phyloP scores from a whole-genome alignment of 192 early-diverging fungal genomes.

The Coemansia sp. region DNA sequence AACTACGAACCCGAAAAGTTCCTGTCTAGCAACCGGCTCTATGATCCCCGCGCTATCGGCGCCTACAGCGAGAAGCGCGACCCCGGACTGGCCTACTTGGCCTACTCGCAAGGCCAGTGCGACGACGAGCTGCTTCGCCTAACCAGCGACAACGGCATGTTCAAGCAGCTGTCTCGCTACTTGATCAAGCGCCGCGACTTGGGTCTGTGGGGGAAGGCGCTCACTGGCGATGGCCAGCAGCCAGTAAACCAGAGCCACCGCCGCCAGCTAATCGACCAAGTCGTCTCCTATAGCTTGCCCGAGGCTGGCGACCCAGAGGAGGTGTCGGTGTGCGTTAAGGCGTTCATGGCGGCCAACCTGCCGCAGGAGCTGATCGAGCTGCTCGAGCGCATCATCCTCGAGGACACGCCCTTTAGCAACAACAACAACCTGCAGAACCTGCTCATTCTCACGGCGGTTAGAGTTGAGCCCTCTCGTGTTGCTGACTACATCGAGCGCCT shows the following conservation, averaged over 20 bases:
- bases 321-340: constrained; percentile 96
- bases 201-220: constrained; percentile 80
- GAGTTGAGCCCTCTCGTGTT: constrained; percentile 87
- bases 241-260: constrained; percentile 66
- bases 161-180: constrained; percentile 98
- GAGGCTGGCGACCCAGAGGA: constrained; percentile 97
- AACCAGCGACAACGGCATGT: constrained; percentile 98
- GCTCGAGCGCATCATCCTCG: constrained; percentile 93
- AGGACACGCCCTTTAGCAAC: constrained; percentile 88
- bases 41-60: constrained; percentile 89
- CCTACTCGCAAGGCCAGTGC: constrained; percentile 92
- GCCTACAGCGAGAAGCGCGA: constrained; percentile 99
- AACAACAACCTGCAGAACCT: constrained; percentile 97
- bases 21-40: constrained; percentile 71
- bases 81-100: constrained; percentile 91
- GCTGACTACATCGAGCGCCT: constrained; percentile 96
- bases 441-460: constrained; percentile 95
- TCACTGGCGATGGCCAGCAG: constrained; percentile 67
- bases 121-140: constrained; percentile 93
- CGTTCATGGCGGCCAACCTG: constrained; percentile 95
- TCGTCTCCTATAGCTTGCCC: constrained; percentile 85
- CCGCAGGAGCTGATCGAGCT: constrained; percentile 97
- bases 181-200: constrained; percentile 85
- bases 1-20: constrained; percentile 98
- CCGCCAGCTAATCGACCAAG: constrained; percentile 90